Conservation (phyloP, 768 basidiomycete genomes). For the Krasilnikovozyma curviuscula region DNA sequence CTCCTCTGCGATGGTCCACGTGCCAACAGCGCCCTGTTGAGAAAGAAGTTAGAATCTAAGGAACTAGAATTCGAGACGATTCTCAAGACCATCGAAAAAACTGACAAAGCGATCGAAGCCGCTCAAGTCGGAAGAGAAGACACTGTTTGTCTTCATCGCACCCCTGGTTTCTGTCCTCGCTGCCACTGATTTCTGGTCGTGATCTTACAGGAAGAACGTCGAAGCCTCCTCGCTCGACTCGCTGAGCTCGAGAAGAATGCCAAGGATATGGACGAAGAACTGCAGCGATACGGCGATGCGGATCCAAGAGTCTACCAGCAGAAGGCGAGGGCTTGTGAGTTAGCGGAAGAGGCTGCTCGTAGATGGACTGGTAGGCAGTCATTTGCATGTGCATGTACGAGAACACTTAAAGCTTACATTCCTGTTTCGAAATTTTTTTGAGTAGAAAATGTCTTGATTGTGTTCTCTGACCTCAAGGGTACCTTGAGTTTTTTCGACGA, state of each 20-base stretch:
- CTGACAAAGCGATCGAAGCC: slow-evolving; percentile 32
- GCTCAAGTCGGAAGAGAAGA: slow-evolving; percentile 41
- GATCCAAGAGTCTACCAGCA: slow-evolving; percentile 67
- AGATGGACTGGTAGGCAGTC: slow-evolving; percentile 97
- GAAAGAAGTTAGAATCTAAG: not conserved
- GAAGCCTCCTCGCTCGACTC: slow-evolving; percentile 36
- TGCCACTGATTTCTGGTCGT: no score
- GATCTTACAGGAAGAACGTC: slow-evolving; percentile 42
- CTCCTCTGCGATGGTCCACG: not conserved
- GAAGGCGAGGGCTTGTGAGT: slow-evolving; percentile 46
- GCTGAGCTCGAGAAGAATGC: slow-evolving; percentile 35
- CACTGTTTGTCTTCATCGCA: slow-evolving; percentile 36
- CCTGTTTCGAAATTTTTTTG: no score
- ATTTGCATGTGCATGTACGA: no score
- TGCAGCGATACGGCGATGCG: slow-evolving; percentile 58
- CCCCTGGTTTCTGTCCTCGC: no score
- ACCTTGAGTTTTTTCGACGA: no score
- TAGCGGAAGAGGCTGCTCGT: slow-evolving; percentile 64
- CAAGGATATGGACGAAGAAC: slow-evolving; percentile 41
- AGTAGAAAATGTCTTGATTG: no score
- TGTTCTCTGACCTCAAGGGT: no score
- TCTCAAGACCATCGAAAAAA: slow-evolving; percentile 35
- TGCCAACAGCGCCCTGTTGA: no score
- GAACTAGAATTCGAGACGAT: slow-evolving; percentile 23
- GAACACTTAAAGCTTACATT: no score